These are phyloP conservation scores for Suillus clintonianus DNA, from an alignment of 768 basidiomycete genomes.

Conservation along the genomic window DNA sequence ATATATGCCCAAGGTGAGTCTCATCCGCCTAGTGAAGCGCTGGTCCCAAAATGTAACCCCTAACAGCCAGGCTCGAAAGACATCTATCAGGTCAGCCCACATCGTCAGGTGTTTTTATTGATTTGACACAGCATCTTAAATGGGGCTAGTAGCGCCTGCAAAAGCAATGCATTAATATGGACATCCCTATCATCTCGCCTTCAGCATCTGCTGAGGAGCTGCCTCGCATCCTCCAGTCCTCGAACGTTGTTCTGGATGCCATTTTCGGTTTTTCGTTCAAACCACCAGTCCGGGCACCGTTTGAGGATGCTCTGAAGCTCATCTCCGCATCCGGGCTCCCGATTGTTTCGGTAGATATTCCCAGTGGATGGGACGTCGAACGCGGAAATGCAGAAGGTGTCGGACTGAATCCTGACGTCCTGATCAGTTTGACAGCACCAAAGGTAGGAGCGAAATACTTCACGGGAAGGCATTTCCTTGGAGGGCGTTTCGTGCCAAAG, in stretches of 20 bases:
- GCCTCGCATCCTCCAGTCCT: conserved; percentile 49
- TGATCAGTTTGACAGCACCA: conserved; percentile 92
- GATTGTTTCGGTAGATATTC: conserved; percentile 94
- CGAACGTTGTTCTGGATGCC: conserved; percentile 89
- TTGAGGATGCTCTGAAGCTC: conserved; percentile 72
- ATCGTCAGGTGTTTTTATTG: background rate
- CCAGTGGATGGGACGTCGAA: conserved; percentile 96
- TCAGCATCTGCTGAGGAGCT: conserved; percentile 49
- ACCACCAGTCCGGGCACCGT: conserved; percentile 86
- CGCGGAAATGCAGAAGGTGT: conserved; percentile 58
- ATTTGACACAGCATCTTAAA: background rate
- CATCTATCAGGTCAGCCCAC: conserved; percentile 69
- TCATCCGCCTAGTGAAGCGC: background rate
- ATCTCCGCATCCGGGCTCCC: conserved; percentile 68
- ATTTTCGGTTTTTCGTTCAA: conserved; percentile 99
- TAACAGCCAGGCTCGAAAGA: conserved; percentile 89
- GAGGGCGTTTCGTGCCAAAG: conserved; percentile 92
- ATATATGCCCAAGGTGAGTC: conserved; percentile 86
- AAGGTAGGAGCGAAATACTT: conserved; percentile 84
- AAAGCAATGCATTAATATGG: conserved; percentile 87
- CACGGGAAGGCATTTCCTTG: conserved; percentile 86
- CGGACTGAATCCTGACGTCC: conserved; percentile 72
- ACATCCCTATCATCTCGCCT: conserved; percentile 69
- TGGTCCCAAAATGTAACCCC: background rate
- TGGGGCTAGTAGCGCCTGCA: conserved; percentile 62